A percentile compares a stretch with the other conserved stretches of the same genome.
These are phyloP conservation scores for Pythium aphanidermatum DNA, from an alignment of 352 stramenopile genomes.

Conservation along the genomic window DNA sequence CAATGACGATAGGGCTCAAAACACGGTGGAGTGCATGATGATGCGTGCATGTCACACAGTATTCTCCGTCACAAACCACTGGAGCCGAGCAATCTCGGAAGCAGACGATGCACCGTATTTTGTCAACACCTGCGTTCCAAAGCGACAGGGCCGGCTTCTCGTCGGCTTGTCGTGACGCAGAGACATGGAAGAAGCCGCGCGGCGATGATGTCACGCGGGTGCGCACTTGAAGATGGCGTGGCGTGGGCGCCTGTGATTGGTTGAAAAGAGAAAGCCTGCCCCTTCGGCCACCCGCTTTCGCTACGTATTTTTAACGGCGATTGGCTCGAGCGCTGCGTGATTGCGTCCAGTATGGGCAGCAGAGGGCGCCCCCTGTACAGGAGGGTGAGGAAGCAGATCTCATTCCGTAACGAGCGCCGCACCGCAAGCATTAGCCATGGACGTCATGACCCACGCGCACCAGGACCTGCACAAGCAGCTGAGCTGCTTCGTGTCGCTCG, in stretches of 20 bases:
- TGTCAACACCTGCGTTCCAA: constrained; percentile 3
- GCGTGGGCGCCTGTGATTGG: constrained; percentile 2
- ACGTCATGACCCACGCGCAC: constrained; percentile 10
- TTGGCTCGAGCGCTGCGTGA: constrained; percentile 5
- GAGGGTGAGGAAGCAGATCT: constrained; percentile 1
- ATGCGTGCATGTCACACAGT: no score
- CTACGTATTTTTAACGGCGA: constrained; percentile 14
- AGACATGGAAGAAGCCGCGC: background rate
- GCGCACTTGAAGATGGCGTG: constrained; percentile 17
- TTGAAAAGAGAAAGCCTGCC: constrained; percentile 4
- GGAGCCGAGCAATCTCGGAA: background rate
- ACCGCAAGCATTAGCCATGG: constrained; percentile 6
- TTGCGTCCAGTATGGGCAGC: no score
- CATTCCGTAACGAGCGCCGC: constrained; percentile 16
- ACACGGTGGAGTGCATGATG: background rate
- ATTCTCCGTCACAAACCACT: no score
- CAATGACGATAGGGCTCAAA: background rate
- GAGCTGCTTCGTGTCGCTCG: constrained; percentile 65
- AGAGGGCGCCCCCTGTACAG: no score
- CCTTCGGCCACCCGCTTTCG: constrained; percentile 14
- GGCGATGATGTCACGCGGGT: constrained; percentile 18
- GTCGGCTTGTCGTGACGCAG: constrained; percentile 18
- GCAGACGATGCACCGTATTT: constrained; percentile 13
- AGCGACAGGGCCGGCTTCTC: background rate
- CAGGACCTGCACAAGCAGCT: constrained; percentile 55